phyloP scores from a whole-genome alignment of 1,139 yeast genomes.

The Zhuliangozyma blackwelliae region DNA sequence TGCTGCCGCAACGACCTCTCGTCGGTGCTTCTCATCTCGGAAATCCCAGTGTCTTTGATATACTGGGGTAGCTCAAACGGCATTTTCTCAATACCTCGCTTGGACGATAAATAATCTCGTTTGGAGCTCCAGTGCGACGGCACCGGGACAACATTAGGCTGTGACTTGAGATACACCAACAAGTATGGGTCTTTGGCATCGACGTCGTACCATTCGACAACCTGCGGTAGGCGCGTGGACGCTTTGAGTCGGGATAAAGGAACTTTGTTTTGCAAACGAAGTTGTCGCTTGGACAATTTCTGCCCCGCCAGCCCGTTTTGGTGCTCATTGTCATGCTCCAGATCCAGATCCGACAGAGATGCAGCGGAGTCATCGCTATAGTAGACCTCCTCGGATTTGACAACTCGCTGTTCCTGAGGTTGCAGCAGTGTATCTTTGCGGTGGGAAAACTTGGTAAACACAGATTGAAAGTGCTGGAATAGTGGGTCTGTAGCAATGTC shows the following conservation, averaged over 20 bases:
- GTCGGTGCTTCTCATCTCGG: constrained; percentile 70
- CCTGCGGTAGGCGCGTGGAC: constrained; percentile 56
- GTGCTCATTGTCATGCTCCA: constrained; percentile 2
- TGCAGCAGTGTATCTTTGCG: constrained; percentile 7
- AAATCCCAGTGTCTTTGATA: constrained; percentile 80
- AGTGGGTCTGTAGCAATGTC: constrained; percentile 22
- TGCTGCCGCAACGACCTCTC: constrained; percentile 60
- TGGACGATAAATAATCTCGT: constrained; percentile 70
- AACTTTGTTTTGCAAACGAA: constrained; percentile 49
- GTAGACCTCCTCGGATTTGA: neutral
- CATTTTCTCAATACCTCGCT: constrained; percentile 64
- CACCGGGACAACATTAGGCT: constrained; percentile 67
- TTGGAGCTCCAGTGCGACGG: constrained; percentile 85
- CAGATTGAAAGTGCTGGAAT: constrained; percentile 35
- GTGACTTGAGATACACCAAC: constrained; percentile 59
- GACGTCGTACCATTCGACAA: constrained; percentile 83
- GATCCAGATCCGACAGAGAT: too few species aligned
- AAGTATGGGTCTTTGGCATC: constrained; percentile 79
- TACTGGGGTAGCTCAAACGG: constrained; percentile 78
- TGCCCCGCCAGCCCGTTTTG: constrained; percentile 6
- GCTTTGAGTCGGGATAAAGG: constrained; percentile 69
- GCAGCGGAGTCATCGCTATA: constrained; percentile 2
- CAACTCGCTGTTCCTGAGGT: neutral
- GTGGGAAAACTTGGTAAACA: constrained; percentile 40
- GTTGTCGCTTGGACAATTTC: constrained; percentile 38